phyloP scores from a whole-genome alignment of 495 filamentous ascomycete genomes.

The Monascus purpureus region DNA sequence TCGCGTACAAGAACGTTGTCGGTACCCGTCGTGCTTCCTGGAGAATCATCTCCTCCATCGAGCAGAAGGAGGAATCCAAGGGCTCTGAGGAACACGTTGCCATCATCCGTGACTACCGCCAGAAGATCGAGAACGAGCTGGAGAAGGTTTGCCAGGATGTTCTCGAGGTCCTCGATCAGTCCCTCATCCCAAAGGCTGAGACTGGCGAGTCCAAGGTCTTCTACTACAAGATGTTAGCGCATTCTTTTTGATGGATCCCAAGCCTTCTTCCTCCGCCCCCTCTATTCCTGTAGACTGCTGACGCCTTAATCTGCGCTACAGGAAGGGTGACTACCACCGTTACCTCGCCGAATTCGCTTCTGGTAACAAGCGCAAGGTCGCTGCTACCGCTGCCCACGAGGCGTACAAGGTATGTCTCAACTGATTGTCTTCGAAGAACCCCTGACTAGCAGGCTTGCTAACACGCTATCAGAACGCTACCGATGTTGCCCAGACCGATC shows the following conservation, averaged over 20 bases:
- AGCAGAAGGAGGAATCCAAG: conserved; percentile 99
- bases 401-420: conserved; percentile 76
- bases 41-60: conserved; percentile 99
- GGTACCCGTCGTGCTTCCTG: conserved; percentile 97
- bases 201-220: conserved; percentile 99
- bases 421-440: background rate
- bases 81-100: conserved; percentile 92
- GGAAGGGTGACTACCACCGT: conserved; percentile 99
- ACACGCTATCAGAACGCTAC: conserved; percentile 64
- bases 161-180: conserved; percentile 86
- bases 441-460: conserved; percentile 3
- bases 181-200: conserved; percentile 93
- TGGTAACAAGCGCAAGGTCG: conserved; percentile 96
- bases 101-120: conserved; percentile 94
- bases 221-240: conserved; percentile 98
- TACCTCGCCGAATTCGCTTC: conserved; percentile 98
- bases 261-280: background rate
- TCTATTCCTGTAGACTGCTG: background rate
- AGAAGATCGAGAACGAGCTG: conserved; percentile 97
- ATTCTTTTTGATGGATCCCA: conserved; percentile 2
- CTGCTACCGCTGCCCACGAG: conserved; percentile 92
- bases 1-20: conserved; percentile 99
- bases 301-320: conserved; percentile 24
- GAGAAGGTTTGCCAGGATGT: conserved; percentile 99
- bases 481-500: conserved; percentile 93